These are phyloP conservation scores for Bacterosira constricta DNA, from an alignment of 108 stramenopile species.

Conservation along the genomic window DNA sequence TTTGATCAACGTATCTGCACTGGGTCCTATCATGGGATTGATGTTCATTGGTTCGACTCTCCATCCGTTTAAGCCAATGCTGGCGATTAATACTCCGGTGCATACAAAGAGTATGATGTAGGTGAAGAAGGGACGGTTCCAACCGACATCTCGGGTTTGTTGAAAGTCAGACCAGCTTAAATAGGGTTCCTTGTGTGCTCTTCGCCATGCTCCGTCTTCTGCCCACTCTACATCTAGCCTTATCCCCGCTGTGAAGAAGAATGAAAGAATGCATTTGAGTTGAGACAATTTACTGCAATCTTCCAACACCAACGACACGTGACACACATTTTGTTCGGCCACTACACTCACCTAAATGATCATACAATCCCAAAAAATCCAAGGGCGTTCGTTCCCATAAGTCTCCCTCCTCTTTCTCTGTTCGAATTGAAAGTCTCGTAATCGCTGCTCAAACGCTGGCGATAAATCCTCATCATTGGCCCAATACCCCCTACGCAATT, in stretches of 20 bases:
- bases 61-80: conserved; percentile 79
- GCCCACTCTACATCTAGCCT: conserved; percentile 88
- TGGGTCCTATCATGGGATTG: conserved; percentile 92
- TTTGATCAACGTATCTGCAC: conserved; percentile 77
- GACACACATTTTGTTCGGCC: too few relatives aligned
- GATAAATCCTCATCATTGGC: conserved; percentile 13
- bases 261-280: too few relatives aligned
- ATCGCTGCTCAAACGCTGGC: conserved; percentile 60
- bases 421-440: conserved; percentile 85
- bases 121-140: conserved; percentile 77
- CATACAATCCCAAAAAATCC: conserved; percentile 83
- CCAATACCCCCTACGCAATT: conserved; percentile 36
- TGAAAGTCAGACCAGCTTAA: conserved; percentile 81
- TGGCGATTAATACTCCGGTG: conserved; percentile 63
- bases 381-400: conserved; percentile 65
- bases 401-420: conserved; percentile 79
- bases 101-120: conserved; percentile 66
- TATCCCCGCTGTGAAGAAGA: conserved; percentile 38
- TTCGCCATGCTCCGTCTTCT: conserved; percentile 84
- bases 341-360: conserved; percentile 56
- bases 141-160: conserved; percentile 47
- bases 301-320: too few relatives aligned
- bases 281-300: too few relatives aligned
- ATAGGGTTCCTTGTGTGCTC: conserved; percentile 69
- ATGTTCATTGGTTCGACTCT: conserved; percentile 75